phyloP scores from a whole-genome alignment of 75 land plant species.

The Selaginella tamariscina region DNA sequence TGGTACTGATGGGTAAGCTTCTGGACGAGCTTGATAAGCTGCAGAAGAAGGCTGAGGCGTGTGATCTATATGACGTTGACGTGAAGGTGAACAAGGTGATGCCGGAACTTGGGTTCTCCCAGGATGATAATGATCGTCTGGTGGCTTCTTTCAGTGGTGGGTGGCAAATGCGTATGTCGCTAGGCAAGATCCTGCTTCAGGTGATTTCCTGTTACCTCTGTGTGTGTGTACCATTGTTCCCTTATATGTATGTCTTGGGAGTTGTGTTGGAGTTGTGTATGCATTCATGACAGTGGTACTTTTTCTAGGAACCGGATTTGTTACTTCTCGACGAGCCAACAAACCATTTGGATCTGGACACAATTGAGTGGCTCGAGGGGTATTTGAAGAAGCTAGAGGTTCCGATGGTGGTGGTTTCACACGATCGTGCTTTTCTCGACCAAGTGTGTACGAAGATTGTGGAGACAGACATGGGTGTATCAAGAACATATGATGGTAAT shows the following conservation, averaged over 20 bases:
- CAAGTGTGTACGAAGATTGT: conserved; percentile 93
- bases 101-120: conserved; percentile 77
- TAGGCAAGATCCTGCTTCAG: conserved; percentile 92
- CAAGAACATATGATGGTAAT: conserved; percentile 75
- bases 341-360: conserved; percentile 89
- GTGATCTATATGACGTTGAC: conserved; percentile 55
- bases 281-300: background rate
- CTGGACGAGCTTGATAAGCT: conserved; percentile 76
- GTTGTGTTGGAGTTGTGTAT: background rate
- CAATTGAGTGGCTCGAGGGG: conserved; percentile 93
- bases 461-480: conserved; percentile 94
- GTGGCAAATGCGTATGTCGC: conserved; percentile 98
- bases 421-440: conserved; percentile 93
- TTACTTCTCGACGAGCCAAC: conserved; percentile 93
- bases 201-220: conserved; percentile 18
- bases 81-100: conserved; percentile 70
- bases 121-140: conserved; percentile 63
- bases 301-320: conserved; percentile 78
- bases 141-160: conserved; percentile 92
- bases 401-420: conserved; percentile 95
- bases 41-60: conserved; percentile 62
- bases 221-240: background rate
- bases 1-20: conserved; percentile 76
- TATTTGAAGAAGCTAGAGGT: conserved; percentile 75
- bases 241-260: background rate